Evolutionary conservation across 495 filamentous ascomycete species (phyloP).

Genomic region (Talaromyces thailandensis): DNA sequence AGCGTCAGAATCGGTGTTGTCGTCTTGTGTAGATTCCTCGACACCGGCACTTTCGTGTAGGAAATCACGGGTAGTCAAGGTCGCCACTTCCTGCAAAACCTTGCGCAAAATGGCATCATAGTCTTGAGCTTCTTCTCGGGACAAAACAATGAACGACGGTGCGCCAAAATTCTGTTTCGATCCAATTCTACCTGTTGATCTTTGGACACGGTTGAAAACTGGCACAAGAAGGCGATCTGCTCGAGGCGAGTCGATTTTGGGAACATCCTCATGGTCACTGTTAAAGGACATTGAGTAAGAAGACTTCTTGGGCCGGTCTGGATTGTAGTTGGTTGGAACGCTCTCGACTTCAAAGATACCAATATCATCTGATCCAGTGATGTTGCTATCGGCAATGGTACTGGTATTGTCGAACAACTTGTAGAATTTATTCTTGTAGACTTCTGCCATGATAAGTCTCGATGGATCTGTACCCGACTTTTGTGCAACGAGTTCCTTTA

Average conservation of each 20-base stretch:
- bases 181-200: slow-evolving; percentile 38
- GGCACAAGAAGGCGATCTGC: slow-evolving; percentile 70
- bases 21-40: slow-evolving; percentile 19
- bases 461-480: slow-evolving; percentile 50
- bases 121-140: slow-evolving; percentile 50
- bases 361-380: slow-evolving; percentile 53
- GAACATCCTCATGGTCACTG: slow-evolving; percentile 49
- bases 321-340: slow-evolving; percentile 65
- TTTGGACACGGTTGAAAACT: slow-evolving; percentile 58
- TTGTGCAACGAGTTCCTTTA: slow-evolving; percentile 70
- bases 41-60: slow-evolving; percentile 32
- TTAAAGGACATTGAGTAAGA: slow-evolving; percentile 29
- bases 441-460: slow-evolving; percentile 63
- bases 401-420: slow-evolving; percentile 62
- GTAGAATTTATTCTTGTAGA: slow-evolving; percentile 75
- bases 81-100: slow-evolving; percentile 45
- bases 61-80: slow-evolving; percentile 54
- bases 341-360: slow-evolving; percentile 74
- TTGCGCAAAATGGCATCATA: slow-evolving; percentile 54
- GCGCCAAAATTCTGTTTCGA: slow-evolving; percentile 36
- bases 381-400: slow-evolving; percentile 57
- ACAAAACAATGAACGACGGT: slow-evolving; percentile 53
- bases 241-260: slow-evolving; percentile 50
- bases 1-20: slow-evolving; percentile 51
- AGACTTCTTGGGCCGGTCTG: slow-evolving; percentile 37